Evolutionary conservation across 495 filamentous ascomycete genomes (phyloP).

Genomic region (Collariella sp.): DNA sequence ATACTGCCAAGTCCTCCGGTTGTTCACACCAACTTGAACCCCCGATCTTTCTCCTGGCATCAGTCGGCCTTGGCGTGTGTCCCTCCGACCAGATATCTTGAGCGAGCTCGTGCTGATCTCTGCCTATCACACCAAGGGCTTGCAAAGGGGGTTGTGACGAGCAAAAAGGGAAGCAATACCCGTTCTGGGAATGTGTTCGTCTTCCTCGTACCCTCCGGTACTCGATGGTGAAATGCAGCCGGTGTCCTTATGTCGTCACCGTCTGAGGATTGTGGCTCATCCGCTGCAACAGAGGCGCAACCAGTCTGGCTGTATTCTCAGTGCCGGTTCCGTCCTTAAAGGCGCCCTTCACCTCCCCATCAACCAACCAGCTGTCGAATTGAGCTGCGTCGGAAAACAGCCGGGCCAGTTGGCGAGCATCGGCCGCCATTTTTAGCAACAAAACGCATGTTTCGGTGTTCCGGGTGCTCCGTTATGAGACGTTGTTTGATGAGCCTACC

Average conservation of each 20-base stretch:
- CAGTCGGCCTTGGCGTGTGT: no score
- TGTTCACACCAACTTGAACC: no score
- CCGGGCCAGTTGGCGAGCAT: background rate
- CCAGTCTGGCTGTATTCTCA: background rate
- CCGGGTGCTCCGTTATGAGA: constrained; percentile 20
- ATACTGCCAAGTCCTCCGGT: no score
- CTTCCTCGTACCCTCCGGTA: no score
- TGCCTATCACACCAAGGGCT: no score
- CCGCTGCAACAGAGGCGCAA: constrained; percentile 1
- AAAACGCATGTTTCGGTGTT: constrained; percentile 24
- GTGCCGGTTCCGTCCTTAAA: background rate
- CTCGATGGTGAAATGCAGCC: no score
- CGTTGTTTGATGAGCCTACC: constrained; percentile 36
- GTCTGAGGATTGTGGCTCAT: background rate
- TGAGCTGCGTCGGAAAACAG: background rate
- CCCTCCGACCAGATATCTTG: no score
- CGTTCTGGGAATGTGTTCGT: no score
- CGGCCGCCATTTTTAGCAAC: constrained; percentile 14
- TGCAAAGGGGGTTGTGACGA: background rate
- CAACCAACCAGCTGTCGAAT: constrained; percentile 11
- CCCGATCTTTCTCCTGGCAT: no score
- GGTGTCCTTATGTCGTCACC: background rate
- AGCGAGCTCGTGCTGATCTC: no score
- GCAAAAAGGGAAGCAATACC: background rate
- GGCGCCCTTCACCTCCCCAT: constrained; percentile 1